Base-by-base conservation (phyloP, 352 stramenopile genomes). In the Phytopythium montanum region DNA sequence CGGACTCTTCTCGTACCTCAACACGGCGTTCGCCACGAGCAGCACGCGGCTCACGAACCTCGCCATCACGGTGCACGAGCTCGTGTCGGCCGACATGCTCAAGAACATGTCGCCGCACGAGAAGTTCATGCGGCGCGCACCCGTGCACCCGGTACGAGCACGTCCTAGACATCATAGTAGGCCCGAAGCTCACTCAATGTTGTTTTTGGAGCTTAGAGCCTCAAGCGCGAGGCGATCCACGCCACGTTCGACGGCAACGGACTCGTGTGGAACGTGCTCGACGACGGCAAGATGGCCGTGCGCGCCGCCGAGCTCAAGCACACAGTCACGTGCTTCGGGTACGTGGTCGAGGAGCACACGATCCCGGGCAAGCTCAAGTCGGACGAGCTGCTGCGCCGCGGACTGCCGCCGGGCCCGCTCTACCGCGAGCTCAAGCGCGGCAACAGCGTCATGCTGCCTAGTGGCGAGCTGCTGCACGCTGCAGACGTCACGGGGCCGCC, bases 401-500 rank as follows among this genome's bases (percentile, higher is more conserved):
- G 91, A 1, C 66, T 98, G n/a, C 80, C 77, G 10, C 83, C 79
- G 42, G 95, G 95, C 55, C 95, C 92, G 9, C 66, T 96, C 36
- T 98, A 97, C 72, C 76, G 76, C 21, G 60, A 87, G 71, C 69
- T 98, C 16, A 98, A 98, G 68, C 56, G 82, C 29, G 95, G 95
- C 23, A 73, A 86, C 29, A 81, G 62, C 54, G 81, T 98, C 25
- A 89, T 84, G 9, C 82, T 98, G 51, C 69, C 79, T 0, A 85
- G 90, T 65, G 82, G 90, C 33, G 71, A 81, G 26, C 64, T 70
- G 4, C 68, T 98, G n/a, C 64, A 86, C 51, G 82, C 91, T 8
- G 71, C 80, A 16, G 79, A 98, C 64, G 82, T 93, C 8, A 92
- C 69, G 18, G 79, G 76, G 13, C 81, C 77, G 16, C 61, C 75